phyloP scores from a whole-genome alignment of 192 early-diverging fungal genomes.

The Backusella australiensis region DNA sequence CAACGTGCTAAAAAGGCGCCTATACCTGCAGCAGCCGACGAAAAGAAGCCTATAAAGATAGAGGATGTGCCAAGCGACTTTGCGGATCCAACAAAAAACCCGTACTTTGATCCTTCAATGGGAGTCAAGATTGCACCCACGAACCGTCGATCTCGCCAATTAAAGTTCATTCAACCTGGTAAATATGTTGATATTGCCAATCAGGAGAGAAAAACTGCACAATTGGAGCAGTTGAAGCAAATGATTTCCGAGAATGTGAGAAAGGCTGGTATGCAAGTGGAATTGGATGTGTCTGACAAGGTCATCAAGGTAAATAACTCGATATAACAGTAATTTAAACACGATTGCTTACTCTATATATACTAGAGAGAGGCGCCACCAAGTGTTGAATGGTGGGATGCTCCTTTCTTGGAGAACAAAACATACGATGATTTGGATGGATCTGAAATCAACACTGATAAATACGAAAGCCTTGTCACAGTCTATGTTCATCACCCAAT shows the following conservation, averaged over 20 bases:
- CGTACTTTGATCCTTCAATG: conserved; percentile 81
- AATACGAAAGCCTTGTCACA: conserved; percentile 57
- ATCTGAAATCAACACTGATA: conserved; percentile 39
- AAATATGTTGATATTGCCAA: conserved; percentile 82
- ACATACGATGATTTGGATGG: conserved; percentile 62
- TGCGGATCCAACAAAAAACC: conserved; percentile 76
- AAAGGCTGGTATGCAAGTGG: conserved; percentile 71
- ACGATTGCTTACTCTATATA: background rate
- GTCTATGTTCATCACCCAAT: conserved; percentile 85
- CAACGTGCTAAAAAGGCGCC: conserved; percentile 48
- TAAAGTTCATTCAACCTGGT: conserved; percentile 83
- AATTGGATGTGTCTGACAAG: conserved; percentile 69
- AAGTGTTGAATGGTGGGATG: conserved; percentile 97
- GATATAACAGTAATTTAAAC: background rate
- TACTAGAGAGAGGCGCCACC: conserved; percentile 70
- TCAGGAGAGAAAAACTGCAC: conserved; percentile 71
- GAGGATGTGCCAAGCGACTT: conserved; percentile 49
- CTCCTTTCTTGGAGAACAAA: conserved; percentile 68
- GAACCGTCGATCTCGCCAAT: conserved; percentile 45
- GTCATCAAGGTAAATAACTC: conserved; percentile 50
- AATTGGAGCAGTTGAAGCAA: conserved; percentile 70
- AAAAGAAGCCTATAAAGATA: conserved; percentile 54
- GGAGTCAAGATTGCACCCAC: conserved; percentile 35
- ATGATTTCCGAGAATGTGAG: conserved; percentile 71
- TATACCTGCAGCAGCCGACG: conserved; percentile 31